A percentile compares a stretch with the other conserved stretches of the same genome.
Evolutionary conservation across 768 basidiomycete species (phyloP).

Genomic region (Coprinellus micaceus): DNA sequence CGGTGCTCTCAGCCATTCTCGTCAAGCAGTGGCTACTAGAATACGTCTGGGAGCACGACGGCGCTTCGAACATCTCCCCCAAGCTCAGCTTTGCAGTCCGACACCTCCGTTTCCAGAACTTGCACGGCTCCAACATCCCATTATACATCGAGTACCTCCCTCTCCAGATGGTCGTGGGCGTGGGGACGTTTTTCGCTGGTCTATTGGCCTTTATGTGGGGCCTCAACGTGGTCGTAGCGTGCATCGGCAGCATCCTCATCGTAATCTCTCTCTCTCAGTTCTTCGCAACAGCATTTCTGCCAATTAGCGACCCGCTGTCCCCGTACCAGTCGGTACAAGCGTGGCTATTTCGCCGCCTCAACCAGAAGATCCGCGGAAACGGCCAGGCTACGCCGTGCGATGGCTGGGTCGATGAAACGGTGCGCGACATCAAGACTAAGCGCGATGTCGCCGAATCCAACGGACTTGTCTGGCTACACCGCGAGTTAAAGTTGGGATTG

Average conservation of each 20-base stretch:
- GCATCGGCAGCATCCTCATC: background rate
- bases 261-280: background rate
- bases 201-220: background rate
- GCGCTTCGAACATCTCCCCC: background rate
- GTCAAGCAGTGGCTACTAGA: constrained; percentile 4
- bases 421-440: background rate
- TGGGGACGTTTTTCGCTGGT: background rate
- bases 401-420: background rate
- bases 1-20: background rate
- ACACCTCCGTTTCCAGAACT: constrained; percentile 1
- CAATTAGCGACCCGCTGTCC: background rate
- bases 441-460: background rate
- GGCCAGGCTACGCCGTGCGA: background rate
- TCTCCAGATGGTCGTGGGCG: background rate
- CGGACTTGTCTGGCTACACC: background rate
- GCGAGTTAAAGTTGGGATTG: background rate
- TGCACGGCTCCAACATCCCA: background rate
- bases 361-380: no score
- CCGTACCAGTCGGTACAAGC: background rate
- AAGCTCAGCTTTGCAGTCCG: background rate
- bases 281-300: background rate
- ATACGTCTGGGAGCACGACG: background rate
- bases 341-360: background rate
- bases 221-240: background rate
- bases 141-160: constrained; percentile 1